Base-by-base conservation (phyloP, 306 rosid genomes). In the Ceratonia siliqua region DNA sequence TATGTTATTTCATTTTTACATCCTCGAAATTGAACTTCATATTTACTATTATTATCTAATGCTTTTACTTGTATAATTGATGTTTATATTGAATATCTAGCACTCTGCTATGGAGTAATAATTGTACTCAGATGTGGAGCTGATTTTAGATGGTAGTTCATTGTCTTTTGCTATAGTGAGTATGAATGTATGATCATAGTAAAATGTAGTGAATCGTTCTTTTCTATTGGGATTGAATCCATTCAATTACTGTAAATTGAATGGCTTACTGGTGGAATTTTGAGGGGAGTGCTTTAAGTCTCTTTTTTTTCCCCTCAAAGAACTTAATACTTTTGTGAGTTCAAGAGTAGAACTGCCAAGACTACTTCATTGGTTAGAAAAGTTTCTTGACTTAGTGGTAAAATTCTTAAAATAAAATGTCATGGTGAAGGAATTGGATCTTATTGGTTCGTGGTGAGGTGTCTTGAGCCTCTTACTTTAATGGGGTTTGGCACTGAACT, bases 1-100 rank as follows among this genome's bases (percentile, higher is more conserved):
- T 94, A 89, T 80, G 95, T 18, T 68, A 45, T 68, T 72, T 70
- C 57, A 43, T 33, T 25, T 54, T 67, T 45, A 74, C 65, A 73
- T 70, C 9, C 42, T 58, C 42, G 5, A 64, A 68, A 55, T 70
- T 68, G 24, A 72, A 48, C 27, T 21, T 46, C 8, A 14, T 50
- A 58, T 58, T 55, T 43, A 35, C 33, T 43, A 64, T 28, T 65
- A 62, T 30, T 42, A 33, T 55, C 66, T 77, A 17, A 28, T 64
- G 68, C 18, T 57, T 64, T 49, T 38, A 48, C 63, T 12, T 57
- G 50, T 63, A 25, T 71, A 3, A 42, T 13, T 65, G 17, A 52
- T 67, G 28, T 15, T 67, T 48, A 58, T 65, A 17, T 39, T 41
- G 72, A 61, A 28, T 56, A 49, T 52, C 32, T 36, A 56, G 35